Percentiles rank a stretch among this genome's conserved stretches.
These are phyloP conservation scores for Camelina neglecta DNA, from an alignment of 345 rosid species.

Conservation along the genomic window DNA sequence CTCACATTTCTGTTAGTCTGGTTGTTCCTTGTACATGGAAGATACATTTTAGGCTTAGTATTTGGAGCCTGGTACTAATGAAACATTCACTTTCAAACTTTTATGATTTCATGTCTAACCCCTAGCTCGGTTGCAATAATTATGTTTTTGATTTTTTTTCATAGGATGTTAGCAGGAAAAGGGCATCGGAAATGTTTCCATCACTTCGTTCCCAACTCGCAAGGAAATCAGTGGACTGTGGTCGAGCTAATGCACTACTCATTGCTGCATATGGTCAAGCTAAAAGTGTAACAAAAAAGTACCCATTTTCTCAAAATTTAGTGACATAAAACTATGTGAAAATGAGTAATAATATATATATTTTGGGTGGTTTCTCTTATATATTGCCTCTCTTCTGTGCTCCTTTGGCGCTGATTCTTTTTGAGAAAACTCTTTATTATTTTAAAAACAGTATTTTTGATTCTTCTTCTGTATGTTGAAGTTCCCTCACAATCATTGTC, in stretches of 20 bases:
- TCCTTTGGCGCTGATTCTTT: not conserved
- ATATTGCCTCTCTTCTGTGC: not conserved
- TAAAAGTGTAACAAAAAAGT: not conserved
- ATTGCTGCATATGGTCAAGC: not conserved
- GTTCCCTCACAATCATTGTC: not conserved
- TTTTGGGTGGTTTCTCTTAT: not conserved
- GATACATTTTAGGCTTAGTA: not conserved
- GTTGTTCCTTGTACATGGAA: not conserved
- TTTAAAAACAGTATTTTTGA: too few species aligned
- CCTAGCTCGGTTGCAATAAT: not conserved
- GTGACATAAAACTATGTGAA: not conserved
- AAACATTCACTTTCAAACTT: not conserved
- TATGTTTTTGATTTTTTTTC: not conserved
- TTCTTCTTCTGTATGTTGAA: not conserved
- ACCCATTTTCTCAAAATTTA: not conserved
- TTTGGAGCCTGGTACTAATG: not conserved
- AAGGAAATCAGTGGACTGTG: not conserved
- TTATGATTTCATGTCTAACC: not conserved
- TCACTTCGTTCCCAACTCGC: not conserved
- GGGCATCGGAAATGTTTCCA: not conserved
- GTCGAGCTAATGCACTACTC: not conserved
- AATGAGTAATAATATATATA: not conserved
- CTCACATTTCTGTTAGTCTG: not conserved
- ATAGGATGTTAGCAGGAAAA: not conserved
- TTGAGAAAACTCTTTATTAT: not conserved